Base-by-base conservation (phyloP, 202 grass and related monocot species). In the Setaria italica region DNA sequence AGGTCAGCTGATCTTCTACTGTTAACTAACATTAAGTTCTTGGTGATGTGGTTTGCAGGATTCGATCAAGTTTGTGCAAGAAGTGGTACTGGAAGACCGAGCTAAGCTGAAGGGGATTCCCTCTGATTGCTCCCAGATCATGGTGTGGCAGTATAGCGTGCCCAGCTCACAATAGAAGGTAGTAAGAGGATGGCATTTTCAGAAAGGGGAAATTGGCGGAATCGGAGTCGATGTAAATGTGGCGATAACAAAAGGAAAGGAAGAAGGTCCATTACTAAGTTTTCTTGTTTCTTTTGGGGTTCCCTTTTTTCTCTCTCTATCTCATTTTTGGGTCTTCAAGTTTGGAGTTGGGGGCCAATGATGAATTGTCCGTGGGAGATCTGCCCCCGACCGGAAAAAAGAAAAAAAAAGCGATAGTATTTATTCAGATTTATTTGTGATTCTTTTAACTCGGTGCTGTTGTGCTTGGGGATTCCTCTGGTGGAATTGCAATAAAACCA, bases 51-150 rank as follows among this genome's bases (percentile, higher is more conserved):
- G 50, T 79, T 90, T 90, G 55, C 89, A 97, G 95, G 95, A 97
- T 47, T 97, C 95, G n/a, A 88, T 97, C 83, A 97, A 92, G 67
- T 97, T 94, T 90, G 92, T 97, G 87, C 88, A 97, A 83, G 92
- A 97, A 68, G 88, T 97, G 82, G 87, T 97, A 5, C 68, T 94
- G 29, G 95, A 97, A 72, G 95, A 97, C 82, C 78, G 87, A 51
- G 63, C 78, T 3, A 97, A 97, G 75, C 62, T 97, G 77, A 97
- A 97, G 84, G 92, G 90, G 37, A 92, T 97, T 42, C 95, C 95
- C 37, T 85, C 92, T 9, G 90, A 97, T 74, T 94, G 92, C 77
- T 92, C 95, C 73, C 81, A 89, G 74, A 94, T 97, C 84, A 92
- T 97, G 95, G 79, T 94, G 82, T 97, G 95, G 95, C 92, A 91